Evolutionary conservation across 2,329 filamentous ascomycete genomes (phyloP).

Genomic region (Epicoccum sorghinum): DNA sequence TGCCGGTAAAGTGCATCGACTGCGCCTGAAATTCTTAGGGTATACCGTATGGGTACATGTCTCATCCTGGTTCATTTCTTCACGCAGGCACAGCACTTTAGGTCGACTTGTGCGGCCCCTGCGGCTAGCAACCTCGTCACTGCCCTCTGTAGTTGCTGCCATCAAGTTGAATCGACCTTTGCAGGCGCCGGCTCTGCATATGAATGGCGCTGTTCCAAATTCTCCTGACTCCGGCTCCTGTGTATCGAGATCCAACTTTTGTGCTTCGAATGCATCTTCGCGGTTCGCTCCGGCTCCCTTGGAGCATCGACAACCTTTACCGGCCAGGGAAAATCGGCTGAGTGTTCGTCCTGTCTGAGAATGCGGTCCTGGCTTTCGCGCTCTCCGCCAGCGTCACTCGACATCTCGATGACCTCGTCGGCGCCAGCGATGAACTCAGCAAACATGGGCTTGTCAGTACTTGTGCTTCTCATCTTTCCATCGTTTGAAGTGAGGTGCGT

Average conservation of each 20-base stretch:
- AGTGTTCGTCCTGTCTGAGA: neutral
- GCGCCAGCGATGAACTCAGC: conserved; percentile 6
- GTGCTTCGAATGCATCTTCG: conserved; percentile 6
- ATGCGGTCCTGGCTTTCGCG: conserved; percentile 14
- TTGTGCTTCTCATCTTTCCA: neutral
- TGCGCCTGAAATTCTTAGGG: too few relatives aligned
- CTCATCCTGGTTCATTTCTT: too few relatives aligned
- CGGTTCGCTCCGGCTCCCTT: neutral
- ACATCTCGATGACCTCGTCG: conserved; percentile 12
- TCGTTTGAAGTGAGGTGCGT: neutral
- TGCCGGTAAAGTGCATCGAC: too few relatives aligned
- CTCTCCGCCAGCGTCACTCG: neutral
- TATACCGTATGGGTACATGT: too few relatives aligned
- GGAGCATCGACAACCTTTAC: neutral
- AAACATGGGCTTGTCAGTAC: conserved; percentile 5
- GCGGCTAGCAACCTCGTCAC: too few relatives aligned
- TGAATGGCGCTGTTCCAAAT: too few relatives aligned
- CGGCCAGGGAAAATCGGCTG: conserved; percentile 3
- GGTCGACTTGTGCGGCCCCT: too few relatives aligned
- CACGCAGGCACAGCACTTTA: too few relatives aligned
- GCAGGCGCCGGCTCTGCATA: too few relatives aligned
- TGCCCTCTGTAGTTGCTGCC: too few relatives aligned
- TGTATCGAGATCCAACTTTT: conserved; percentile 1
- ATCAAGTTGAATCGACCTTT: too few relatives aligned
- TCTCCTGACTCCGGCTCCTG: neutral